Percentiles rank a stretch among this genome's conserved stretches.
Evolutionary conservation across 1,139 yeast genomes (phyloP).

Genomic region (Debaryomyces sp.): DNA sequence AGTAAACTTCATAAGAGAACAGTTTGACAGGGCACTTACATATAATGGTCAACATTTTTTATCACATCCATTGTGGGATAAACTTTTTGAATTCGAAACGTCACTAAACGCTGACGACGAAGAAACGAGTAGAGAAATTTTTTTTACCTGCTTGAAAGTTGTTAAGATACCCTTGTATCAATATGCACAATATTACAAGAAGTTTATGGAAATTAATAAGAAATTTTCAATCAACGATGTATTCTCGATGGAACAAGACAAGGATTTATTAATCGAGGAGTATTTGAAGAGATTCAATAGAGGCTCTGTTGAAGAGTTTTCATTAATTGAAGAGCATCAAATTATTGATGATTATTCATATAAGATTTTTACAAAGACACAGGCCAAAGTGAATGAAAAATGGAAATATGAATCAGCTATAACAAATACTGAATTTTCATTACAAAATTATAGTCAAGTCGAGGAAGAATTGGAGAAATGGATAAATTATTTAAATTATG

Average conservation of each 20-base stretch:
- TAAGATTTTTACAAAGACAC: conserved; percentile 47
- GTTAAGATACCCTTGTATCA: conserved; percentile 65
- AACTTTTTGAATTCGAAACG: conserved; percentile 52
- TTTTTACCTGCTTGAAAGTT: conserved; percentile 43
- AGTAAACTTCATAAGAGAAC: conserved; percentile 30
- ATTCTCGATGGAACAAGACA: conserved; percentile 22
- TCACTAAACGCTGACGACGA: conserved; percentile 15
- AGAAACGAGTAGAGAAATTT: conserved; percentile 25
- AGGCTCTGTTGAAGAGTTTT: conserved; percentile 24
- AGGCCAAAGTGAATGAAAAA: conserved; percentile 50
- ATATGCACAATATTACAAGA: conserved; percentile 64
- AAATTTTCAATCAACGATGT: conserved; percentile 36
- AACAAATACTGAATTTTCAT: conserved; percentile 44
- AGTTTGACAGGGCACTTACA: conserved; percentile 42
- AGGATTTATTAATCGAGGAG: conserved; percentile 15
- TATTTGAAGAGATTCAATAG: conserved; percentile 28
- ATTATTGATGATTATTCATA: conserved; percentile 47
- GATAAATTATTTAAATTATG: conserved; percentile 53
- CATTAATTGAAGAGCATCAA: conserved; percentile 35
- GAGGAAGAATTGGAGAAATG: conserved; percentile 46
- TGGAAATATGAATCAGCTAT: conserved; percentile 67
- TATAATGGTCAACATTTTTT: conserved; percentile 59
- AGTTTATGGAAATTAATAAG: conserved; percentile 46
- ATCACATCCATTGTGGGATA: conserved; percentile 70
- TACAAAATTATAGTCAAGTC: conserved; percentile 23